phyloP scores from a whole-genome alignment of 768 basidiomycete species.

The Tulasnella calospora region DNA sequence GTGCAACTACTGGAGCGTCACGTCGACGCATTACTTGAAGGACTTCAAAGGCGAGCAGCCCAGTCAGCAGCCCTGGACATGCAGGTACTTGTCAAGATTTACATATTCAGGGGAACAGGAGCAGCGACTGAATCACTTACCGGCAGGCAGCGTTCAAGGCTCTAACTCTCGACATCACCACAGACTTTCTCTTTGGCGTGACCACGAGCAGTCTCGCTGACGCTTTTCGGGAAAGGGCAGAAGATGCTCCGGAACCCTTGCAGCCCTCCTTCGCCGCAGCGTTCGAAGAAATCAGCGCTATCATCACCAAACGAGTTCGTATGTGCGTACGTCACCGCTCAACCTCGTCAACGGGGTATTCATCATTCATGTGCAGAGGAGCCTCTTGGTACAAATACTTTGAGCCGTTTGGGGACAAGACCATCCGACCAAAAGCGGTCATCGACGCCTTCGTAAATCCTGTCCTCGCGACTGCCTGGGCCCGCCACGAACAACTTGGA shows the following conservation, averaged over 20 bases:
- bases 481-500: slow-evolving; percentile 37
- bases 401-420: slow-evolving; percentile 43
- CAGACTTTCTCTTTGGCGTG: slow-evolving; percentile 67
- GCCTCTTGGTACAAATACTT: slow-evolving; percentile 42
- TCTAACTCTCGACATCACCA: slow-evolving; percentile 66
- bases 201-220: slow-evolving; percentile 53
- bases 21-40: slow-evolving; percentile 34
- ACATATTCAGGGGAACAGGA: not conserved
- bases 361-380: slow-evolving; percentile 30
- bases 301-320: slow-evolving; percentile 38
- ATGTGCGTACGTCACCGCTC: slow-evolving; percentile 24
- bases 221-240: slow-evolving; percentile 38
- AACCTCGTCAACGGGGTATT: not conserved
- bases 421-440: slow-evolving; percentile 37
- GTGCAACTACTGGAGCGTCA: slow-evolving; percentile 63
- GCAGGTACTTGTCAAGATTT: slow-evolving; percentile 38
- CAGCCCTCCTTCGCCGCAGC: slow-evolving; percentile 47
- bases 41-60: not conserved
- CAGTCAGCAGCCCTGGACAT: slow-evolving; percentile 32
- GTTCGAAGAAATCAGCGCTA: slow-evolving; percentile 42
- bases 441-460: slow-evolving; percentile 54
- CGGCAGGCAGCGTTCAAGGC: slow-evolving; percentile 60
- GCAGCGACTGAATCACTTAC: not conserved
- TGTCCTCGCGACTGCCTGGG: slow-evolving; percentile 48
- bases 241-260: slow-evolving; percentile 42